Percentiles rank a stretch among this genome's conserved stretches.
Conservation (phyloP, 73 alveolate species). For the Tetrahymena borealis region DNA sequence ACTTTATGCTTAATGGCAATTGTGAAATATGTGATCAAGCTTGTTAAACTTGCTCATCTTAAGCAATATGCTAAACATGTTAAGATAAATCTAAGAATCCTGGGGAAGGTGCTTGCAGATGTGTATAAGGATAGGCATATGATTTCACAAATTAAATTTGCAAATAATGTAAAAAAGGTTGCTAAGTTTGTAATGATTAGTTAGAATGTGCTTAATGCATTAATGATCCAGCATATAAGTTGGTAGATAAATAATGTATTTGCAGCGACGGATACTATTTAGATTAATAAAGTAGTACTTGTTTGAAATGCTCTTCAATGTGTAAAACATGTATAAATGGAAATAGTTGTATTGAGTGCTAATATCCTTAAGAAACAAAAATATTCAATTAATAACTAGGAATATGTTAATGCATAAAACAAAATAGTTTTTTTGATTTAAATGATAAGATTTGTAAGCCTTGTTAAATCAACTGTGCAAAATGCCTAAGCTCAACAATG, state of each 20-base stretch:
- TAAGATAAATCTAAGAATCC: background rate
- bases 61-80: background rate
- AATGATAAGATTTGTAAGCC: background rate
- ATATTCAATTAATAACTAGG: background rate
- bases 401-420: background rate
- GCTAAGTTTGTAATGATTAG: background rate
- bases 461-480: background rate
- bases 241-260: background rate
- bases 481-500: background rate
- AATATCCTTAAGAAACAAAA: background rate
- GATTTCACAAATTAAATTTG: background rate
- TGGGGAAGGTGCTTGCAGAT: background rate
- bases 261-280: background rate
- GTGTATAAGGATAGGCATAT: background rate
- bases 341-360: background rate
- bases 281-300: background rate
- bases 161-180: background rate
- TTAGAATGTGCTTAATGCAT: background rate
- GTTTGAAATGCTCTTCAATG: background rate
- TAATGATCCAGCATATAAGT: background rate
- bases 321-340: background rate
- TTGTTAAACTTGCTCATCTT: background rate
- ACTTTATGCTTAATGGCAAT: background rate
- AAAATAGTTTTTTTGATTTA: background rate
- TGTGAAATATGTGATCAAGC: background rate